Conservation (phyloP, 2,329 filamentous ascomycete genomes). For the Colletotrichum tofieldiae region DNA sequence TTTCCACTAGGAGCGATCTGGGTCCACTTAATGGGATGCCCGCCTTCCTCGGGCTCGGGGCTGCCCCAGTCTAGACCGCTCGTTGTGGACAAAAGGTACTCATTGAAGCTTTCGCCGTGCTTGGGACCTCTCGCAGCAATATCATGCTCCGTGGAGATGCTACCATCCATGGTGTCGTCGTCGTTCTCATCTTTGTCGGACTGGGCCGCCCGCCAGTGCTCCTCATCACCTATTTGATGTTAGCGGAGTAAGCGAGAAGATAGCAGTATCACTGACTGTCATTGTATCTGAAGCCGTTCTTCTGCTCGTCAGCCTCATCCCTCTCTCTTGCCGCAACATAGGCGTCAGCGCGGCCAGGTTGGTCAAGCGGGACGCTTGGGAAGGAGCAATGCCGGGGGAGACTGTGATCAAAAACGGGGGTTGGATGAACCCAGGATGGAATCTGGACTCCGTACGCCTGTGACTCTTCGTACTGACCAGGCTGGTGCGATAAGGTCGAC, state of each 20-base stretch:
- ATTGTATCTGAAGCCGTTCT: background rate
- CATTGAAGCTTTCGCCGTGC: slow-evolving; percentile 19
- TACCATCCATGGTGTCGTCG: background rate
- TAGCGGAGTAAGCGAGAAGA: background rate
- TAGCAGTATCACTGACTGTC: background rate
- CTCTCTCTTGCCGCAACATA: slow-evolving; percentile 16
- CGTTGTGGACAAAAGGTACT: background rate
- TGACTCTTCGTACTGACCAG: slow-evolving; percentile 48
- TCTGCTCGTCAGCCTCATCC: background rate
- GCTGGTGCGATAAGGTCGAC: slow-evolving; percentile 33
- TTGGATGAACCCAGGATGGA: slow-evolving; percentile 35
- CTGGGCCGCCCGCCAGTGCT: background rate
- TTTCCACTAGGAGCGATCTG: slow-evolving; percentile 7
- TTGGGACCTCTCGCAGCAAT: background rate
- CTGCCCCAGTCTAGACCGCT: slow-evolving; percentile 31
- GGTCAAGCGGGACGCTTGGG: slow-evolving; percentile 46
- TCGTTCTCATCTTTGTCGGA: background rate
- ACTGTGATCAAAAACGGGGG: slow-evolving; percentile 48
- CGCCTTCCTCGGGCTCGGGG: slow-evolving; percentile 13
- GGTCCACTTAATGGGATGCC: slow-evolving; percentile 6
- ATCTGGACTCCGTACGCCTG: slow-evolving; percentile 20
- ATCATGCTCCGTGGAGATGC: background rate
- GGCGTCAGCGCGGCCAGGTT: slow-evolving; percentile 42
- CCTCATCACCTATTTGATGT: background rate
- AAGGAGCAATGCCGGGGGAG: slow-evolving; percentile 46